Evolutionary conservation across 495 filamentous ascomycete genomes (phyloP).

Genomic region (Trichoderma reesei): DNA sequence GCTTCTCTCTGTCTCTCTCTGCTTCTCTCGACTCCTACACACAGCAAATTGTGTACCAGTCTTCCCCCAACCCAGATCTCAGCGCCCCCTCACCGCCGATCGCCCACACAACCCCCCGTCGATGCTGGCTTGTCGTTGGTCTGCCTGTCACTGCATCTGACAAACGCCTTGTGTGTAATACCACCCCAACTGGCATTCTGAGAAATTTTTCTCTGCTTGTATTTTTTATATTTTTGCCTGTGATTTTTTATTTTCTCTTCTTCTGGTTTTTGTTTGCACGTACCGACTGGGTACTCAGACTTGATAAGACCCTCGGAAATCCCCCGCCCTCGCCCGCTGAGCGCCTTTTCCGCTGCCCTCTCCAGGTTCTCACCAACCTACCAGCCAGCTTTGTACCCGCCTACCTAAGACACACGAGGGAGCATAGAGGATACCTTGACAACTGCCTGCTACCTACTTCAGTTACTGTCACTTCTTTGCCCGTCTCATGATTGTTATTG

Average conservation of each 20-base stretch:
- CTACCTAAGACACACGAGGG: background rate
- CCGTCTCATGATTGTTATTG: background rate
- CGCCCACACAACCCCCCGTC: background rate
- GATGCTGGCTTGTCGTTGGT: background rate
- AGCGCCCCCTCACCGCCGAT: conserved; percentile 3
- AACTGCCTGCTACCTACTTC: background rate
- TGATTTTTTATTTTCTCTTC: background rate
- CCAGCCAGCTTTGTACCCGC: background rate
- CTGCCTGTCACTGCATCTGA: background rate
- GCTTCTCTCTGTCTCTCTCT: too few relatives aligned
- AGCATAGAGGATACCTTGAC: background rate
- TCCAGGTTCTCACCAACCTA: background rate
- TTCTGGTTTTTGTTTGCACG: background rate
- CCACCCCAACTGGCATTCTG: too few relatives aligned
- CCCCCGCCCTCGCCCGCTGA: background rate
- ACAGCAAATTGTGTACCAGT: background rate
- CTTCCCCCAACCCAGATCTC: background rate
- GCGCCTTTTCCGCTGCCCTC: background rate
- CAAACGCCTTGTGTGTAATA: background rate
- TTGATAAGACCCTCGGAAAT: background rate
- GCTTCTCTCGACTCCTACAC: too few relatives aligned
- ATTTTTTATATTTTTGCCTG: background rate
- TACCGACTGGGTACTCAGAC: too few relatives aligned
- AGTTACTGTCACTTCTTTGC: background rate
- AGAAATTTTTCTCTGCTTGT: background rate